phyloP scores from a whole-genome alignment of 805 yeast species.

The Scheffersomyces ergatensis region DNA sequence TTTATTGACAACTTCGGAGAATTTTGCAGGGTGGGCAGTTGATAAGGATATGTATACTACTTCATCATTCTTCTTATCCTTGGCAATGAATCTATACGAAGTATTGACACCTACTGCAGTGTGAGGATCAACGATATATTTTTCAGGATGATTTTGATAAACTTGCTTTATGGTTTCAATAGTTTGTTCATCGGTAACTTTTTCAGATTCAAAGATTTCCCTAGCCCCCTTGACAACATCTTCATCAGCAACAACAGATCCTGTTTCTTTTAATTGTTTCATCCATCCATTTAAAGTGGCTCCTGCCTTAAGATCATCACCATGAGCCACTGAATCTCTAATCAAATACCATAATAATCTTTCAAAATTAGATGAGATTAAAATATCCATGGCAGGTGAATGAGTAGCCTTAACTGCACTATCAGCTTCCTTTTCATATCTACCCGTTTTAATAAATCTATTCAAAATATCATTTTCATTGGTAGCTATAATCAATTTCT shows the following conservation, averaged over 20 bases:
- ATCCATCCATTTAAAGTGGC: constrained; percentile 70
- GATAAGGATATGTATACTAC: constrained; percentile 71
- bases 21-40: constrained; percentile 99
- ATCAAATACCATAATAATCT: constrained; percentile 94
- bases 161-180: constrained; percentile 70
- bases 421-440: constrained; percentile 63
- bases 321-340: constrained; percentile 59
- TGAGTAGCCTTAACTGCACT: constrained; percentile 74
- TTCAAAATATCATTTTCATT: constrained; percentile 93
- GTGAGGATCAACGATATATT: constrained; percentile 93
- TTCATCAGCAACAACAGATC: constrained; percentile 70
- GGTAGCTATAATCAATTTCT: constrained; percentile 87
- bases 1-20: constrained; percentile 89
- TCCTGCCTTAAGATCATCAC: constrained; percentile 68
- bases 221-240: constrained; percentile 66
- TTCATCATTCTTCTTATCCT: constrained; percentile 20
- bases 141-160: constrained; percentile 57
- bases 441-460: constrained; percentile 85
- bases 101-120: constrained; percentile 92
- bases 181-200: constrained; percentile 78
- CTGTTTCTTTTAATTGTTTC: constrained; percentile 69
- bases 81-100: constrained; percentile 57
- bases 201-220: constrained; percentile 70
- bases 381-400: constrained; percentile 98
- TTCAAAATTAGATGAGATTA: constrained; percentile 93